Base-by-base conservation (phyloP, 2,329 filamentous ascomycete species). In the Colletotrichum sublineola region DNA sequence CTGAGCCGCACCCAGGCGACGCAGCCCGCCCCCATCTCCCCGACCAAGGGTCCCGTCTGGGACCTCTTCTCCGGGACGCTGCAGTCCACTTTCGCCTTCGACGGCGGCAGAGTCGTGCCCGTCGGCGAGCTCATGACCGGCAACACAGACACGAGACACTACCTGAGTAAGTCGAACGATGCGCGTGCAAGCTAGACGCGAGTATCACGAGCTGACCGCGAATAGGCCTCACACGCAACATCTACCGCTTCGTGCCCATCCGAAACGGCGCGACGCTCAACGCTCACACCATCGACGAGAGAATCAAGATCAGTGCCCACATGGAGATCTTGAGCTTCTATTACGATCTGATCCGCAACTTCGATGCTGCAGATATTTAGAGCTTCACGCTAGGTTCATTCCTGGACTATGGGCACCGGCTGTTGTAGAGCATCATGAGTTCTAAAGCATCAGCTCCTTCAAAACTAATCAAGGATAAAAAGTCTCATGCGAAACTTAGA, bases 331-430 rank as follows among this genome's bases (percentile, higher is more conserved):
- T 72, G 33, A 60, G 55, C 40, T 72, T 72, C 29, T 72, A 72
- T n/a, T 72, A 72, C 40, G 69, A 72, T 14, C 38, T 72, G 46
- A 72, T 72, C 1, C 69, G 69, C 60, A 72, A 72, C 66, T 72
- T 72, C 36, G 66, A 72, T 11, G 60, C 69, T 20, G 60, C 69
- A 1, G 60, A 68, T 1, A 12, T 67, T 12, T 71, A 31, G 42
- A 42, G 18, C 36, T 11, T 5, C 5, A 53, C 24, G 24, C 36
- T 2, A n/a, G 6, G 3, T n/a, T 3, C 42, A 18, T 18, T 40
- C 18, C 29, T 18, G 8, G 20, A 15, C 6, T 11, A 24, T 24
- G 60, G 7, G 2, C 11, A n/a, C 2, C 8, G 14, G 3, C 11
- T 4, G 53, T 36, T 38, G 11, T 7, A 18, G 5, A 14, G 12